These are phyloP conservation scores for Quaeritorhiza haematococci DNA, from an alignment of 371 early-diverging fungal species.

Conservation along the genomic window DNA sequence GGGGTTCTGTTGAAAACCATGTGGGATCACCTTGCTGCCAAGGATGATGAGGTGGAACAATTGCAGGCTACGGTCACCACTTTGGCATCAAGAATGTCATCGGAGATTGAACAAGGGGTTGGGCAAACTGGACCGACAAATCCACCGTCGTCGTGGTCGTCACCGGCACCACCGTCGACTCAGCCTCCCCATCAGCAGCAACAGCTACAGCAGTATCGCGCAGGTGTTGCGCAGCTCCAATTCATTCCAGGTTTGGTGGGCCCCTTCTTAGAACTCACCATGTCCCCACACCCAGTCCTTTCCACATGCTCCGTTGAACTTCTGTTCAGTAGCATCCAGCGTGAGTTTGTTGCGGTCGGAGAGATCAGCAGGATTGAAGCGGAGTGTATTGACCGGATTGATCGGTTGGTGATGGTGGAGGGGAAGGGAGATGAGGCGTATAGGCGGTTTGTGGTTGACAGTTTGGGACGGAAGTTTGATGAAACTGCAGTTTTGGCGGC, in stretches of 20 bases:
- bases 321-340: constrained; percentile 59
- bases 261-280: constrained; percentile 53
- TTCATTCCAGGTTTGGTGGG: constrained; percentile 57
- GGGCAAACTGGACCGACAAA: too few relatives aligned
- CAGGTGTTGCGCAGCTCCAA: constrained; percentile 38
- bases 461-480: constrained; percentile 23
- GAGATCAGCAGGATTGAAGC: constrained; percentile 52
- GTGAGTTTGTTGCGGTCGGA: constrained; percentile 50
- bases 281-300: constrained; percentile 56
- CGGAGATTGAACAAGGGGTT: too few relatives aligned
- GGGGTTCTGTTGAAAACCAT: constrained; percentile 46
- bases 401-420: constrained; percentile 55
- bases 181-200: not conserved
- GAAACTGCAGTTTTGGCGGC: too few relatives aligned
- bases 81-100: not conserved
- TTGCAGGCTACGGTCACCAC: not conserved
- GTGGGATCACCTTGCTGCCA: constrained; percentile 43
- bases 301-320: constrained; percentile 49
- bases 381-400: constrained; percentile 57
- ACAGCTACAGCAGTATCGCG: constrained; percentile 4
- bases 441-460: constrained; percentile 28
- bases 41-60: not conserved
- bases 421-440: constrained; percentile 47
- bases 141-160: too few relatives aligned
- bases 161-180: not conserved